A percentile compares a stretch with the other conserved stretches of the same genome.
phyloP scores from a whole-genome alignment of 176 grass and related monocot genomes.

The Musa beccarii region DNA sequence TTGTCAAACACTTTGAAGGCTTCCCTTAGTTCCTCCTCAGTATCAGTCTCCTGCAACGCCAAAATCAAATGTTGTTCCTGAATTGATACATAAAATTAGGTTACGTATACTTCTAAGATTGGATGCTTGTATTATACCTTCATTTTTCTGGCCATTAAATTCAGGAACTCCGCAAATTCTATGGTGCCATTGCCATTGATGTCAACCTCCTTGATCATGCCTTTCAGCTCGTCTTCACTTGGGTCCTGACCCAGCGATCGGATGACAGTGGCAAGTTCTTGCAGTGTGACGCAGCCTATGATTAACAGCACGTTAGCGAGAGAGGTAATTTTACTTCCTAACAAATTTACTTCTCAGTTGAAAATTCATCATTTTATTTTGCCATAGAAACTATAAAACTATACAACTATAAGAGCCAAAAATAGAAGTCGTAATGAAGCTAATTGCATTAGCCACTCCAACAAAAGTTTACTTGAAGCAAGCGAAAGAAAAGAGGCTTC shows the following conservation, averaged over 20 bases:
- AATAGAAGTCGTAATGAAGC: no score
- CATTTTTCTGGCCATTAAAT: conserved; percentile 49
- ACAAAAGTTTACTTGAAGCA: no score
- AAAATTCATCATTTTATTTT: not conserved
- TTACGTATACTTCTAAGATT: not conserved
- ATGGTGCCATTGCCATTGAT: conserved; percentile 72
- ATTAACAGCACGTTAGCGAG: not conserved
- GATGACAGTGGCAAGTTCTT: conserved; percentile 63
- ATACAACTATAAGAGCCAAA: not conserved
- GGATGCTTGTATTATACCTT: conserved; percentile 17
- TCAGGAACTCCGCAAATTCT: conserved; percentile 67
- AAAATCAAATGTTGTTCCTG: not conserved
- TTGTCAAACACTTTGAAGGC: conserved; percentile 91
- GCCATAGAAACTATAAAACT: not conserved
- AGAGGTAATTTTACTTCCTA: not conserved
- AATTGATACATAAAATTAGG: no score
- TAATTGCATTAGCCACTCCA: no score
- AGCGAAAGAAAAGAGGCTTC: no score
- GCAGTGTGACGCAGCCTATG: conserved; percentile 56
- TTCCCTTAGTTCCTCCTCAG: conserved; percentile 73
- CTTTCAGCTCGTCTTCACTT: conserved; percentile 37
- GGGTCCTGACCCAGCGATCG: conserved; percentile 60
- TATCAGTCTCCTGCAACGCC: conserved; percentile 18
- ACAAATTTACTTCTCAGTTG: no score
- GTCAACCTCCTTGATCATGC: conserved; percentile 79